phyloP scores from a whole-genome alignment of 306 rosid genomes.

The Cucurbita ficifolia region DNA sequence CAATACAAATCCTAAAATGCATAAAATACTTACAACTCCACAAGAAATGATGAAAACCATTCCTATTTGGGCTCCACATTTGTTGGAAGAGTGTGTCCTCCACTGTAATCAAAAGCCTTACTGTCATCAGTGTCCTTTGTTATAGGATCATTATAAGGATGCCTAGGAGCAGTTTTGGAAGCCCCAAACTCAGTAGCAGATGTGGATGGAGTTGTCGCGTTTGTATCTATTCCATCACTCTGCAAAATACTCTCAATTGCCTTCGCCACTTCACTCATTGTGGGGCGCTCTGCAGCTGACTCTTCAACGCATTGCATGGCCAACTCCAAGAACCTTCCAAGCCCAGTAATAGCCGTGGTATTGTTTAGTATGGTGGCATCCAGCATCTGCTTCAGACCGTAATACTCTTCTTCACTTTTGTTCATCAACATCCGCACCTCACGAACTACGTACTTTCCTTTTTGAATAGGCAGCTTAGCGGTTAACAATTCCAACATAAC shows the following conservation, averaged over 20 bases:
- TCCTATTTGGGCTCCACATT: slow-evolving; percentile 65
- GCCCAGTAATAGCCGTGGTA: slow-evolving; percentile 29
- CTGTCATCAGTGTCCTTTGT: slow-evolving; percentile 32
- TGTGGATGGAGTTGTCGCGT: slow-evolving; percentile 77
- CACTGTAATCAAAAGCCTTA: slow-evolving; percentile 57
- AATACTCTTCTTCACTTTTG: slow-evolving; percentile 37
- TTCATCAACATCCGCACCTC: slow-evolving; percentile 40
- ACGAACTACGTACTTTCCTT: slow-evolving; percentile 72
- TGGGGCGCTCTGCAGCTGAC: slow-evolving; percentile 65
- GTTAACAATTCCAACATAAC: slow-evolving; percentile 81
- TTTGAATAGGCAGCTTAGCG: slow-evolving; percentile 72
- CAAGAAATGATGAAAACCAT: background rate
- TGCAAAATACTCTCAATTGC: slow-evolving; percentile 54
- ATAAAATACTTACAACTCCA: background rate
- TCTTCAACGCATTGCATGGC: slow-evolving; percentile 83
- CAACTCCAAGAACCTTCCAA: slow-evolving; percentile 64
- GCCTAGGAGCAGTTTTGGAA: slow-evolving; percentile 32
- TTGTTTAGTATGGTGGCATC: slow-evolving; percentile 43
- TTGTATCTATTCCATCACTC: slow-evolving; percentile 74
- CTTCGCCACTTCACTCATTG: slow-evolving; percentile 80
- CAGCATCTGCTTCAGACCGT: slow-evolving; percentile 53
- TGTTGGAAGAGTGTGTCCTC: slow-evolving; percentile 45
- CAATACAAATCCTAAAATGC: background rate
- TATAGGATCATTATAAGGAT: slow-evolving; percentile 52
- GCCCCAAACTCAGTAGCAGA: slow-evolving; percentile 71